phyloP scores from a whole-genome alignment of 768 basidiomycete species.

The Lactifluus pinguis region DNA sequence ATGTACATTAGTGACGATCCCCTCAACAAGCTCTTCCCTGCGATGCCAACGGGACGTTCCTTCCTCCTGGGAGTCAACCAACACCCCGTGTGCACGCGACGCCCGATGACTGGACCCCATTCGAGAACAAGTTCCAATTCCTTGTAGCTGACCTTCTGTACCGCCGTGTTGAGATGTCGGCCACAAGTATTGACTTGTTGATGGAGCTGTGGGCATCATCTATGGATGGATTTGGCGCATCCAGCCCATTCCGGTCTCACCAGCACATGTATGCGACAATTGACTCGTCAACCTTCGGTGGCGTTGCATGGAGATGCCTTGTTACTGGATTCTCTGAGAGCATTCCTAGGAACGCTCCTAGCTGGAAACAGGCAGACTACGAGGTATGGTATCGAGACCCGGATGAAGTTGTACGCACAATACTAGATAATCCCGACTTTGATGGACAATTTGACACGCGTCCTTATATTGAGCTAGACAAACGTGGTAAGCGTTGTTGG shows the following conservation, averaged over 20 bases:
- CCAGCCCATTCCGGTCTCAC: background rate
- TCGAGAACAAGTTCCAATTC: slow-evolving; percentile 18
- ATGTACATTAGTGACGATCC: too few relatives aligned
- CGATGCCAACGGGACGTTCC: background rate
- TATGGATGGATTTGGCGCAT: rapidly evolving
- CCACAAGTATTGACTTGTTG: background rate
- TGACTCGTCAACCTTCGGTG: background rate
- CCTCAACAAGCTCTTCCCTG: slow-evolving; percentile 1
- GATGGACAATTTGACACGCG: too few relatives aligned
- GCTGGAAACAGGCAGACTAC: too few relatives aligned
- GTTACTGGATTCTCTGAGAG: background rate
- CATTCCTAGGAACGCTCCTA: too few relatives aligned
- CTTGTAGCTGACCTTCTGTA: slow-evolving; percentile 22
- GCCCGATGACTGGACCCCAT: slow-evolving; percentile 21
- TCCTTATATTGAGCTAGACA: too few relatives aligned
- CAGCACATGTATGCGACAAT: background rate
- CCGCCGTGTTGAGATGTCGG: background rate
- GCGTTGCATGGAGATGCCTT: background rate
- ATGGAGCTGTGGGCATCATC: background rate
- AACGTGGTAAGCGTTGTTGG: too few relatives aligned
- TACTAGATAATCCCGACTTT: too few relatives aligned
- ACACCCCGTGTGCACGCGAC: background rate
- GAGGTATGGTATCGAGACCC: too few relatives aligned
- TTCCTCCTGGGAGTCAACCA: background rate
- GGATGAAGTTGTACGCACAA: too few relatives aligned